Evolutionary conservation across 2,329 filamentous ascomycete genomes (phyloP).

Genomic region (Colletotrichum tabaci): DNA sequence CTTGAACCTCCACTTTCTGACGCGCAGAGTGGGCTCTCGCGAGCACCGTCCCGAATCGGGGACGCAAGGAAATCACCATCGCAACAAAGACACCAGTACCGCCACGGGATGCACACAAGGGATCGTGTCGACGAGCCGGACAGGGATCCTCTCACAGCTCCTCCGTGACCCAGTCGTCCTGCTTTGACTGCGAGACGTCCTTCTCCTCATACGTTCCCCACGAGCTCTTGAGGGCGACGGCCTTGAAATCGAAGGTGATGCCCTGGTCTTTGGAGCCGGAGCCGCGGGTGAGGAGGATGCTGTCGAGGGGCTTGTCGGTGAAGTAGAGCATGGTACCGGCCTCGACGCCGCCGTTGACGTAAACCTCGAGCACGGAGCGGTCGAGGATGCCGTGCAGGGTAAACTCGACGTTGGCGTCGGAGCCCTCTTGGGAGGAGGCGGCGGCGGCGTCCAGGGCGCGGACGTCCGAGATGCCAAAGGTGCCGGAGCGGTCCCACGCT

Average conservation of each 20-base stretch:
- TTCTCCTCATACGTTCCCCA: slow-evolving; percentile 36
- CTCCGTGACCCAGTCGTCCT: slow-evolving; percentile 32
- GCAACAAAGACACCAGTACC: neutral
- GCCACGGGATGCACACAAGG: neutral
- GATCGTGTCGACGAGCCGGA: neutral
- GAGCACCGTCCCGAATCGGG: neutral
- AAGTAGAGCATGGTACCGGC: slow-evolving; percentile 52
- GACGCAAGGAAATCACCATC: neutral
- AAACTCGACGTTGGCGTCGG: slow-evolving; percentile 51
- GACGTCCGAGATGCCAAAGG: slow-evolving; percentile 28
- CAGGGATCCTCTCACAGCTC: slow-evolving; percentile 8
- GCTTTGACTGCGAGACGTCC: neutral
- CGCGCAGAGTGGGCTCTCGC: neutral
- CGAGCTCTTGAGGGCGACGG: slow-evolving; percentile 38
- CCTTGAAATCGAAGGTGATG: slow-evolving; percentile 39
- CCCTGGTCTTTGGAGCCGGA: slow-evolving; percentile 22
- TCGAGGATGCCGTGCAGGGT: slow-evolving; percentile 54
- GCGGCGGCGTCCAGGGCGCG: slow-evolving; percentile 25
- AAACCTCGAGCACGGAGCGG: slow-evolving; percentile 54
- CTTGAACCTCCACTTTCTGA: no score
- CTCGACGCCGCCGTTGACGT: slow-evolving; percentile 52
- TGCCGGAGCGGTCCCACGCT: slow-evolving; percentile 31
- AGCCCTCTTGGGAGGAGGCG: slow-evolving; percentile 40
- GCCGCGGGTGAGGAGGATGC: slow-evolving; percentile 33
- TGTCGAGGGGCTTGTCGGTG: slow-evolving; percentile 40